Base-by-base conservation (phyloP, 1,284 basidiomycete species). In the Microbotryum saponariae region DNA sequence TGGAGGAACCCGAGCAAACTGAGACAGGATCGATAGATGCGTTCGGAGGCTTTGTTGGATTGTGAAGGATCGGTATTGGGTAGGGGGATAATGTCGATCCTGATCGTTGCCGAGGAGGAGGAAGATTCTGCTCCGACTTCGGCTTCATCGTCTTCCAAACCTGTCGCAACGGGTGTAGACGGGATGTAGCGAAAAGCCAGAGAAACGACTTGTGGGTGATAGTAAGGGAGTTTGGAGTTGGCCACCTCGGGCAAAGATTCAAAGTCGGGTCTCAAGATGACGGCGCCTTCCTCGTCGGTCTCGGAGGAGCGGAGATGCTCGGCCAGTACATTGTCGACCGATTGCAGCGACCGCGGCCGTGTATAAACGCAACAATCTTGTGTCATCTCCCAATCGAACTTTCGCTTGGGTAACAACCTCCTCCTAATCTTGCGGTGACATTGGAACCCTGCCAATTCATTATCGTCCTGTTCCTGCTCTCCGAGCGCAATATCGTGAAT, bases 1-100 rank as follows among this genome's bases (percentile, higher is more conserved):
- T 91, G 86, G 21, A 93, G 74, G 0, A 87, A 84, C 62, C 91
- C 88, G 12, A 97, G 80, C 9, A 97, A 81, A 0, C 85, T 82
- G 6, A 91, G 78, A 45, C 84, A 86, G 0, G 90, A 96, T 21
- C 91, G 82, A 66, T 87, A 86, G 0, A 94, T 78, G 4, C 90
- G 78, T 64, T 84, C 83, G 0, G 76, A 61, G 3, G 62, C 25
- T 55, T 76, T 0, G 82, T 77, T 0, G 80, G 83, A 0, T 74
- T 77, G 1, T 81, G 77, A 1, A 49, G 50, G 10, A 42, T 18
- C 27, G 57, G 44, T 53, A 51, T 27, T 83, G 74, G 66, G 62
- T 20, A 74, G 67, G 1, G 72, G 66, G 50, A 84, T 70, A 2
- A 81, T 78, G 64, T 84, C 83, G 56, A 85, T 81, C n/a, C 78